Base-by-base conservation (phyloP, 164 flowering plant genomes). In the Berberis vulgaris region DNA sequence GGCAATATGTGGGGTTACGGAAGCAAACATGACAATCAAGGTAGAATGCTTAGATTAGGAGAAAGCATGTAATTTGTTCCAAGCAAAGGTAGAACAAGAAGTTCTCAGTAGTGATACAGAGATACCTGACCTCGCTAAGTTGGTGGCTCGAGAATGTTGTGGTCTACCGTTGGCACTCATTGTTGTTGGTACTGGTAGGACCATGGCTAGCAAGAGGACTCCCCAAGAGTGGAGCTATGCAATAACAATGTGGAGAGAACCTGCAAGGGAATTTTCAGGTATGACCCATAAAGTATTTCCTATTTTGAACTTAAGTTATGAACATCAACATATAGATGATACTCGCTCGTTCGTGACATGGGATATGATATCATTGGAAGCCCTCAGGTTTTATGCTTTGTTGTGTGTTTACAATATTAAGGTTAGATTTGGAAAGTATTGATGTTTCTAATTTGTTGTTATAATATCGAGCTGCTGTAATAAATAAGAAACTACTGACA, bases 161-260 rank as follows among this genome's bases (percentile, higher is more conserved):
- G 65, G 60, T 6, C 59, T 67, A n/a, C 70, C 71, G 12, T 26
- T 68, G 10, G 71, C 71, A 6, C 53, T 67, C 45, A 11, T 56
- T 6, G 41, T 62, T 2, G 13, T 57, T 1, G 26, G 26, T 26
- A 0, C 26, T 26, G 26, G 68, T 61, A 3, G 11, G 40, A 26
- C 4, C 70, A 39, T 52, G 70, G 43, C 65, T 6, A 67, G 26
- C 49, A 61, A 44, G 54, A 61, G 26, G 26, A 26, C 26, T 26
- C 26, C 26, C 26, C 26, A 26, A 26, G 26, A 26, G 26, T 26
- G 26, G 26, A 26, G 26, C 26, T 26, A 26, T 26, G 26, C 26
- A 26, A 26, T 26, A 26, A 26, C 26, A 26, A 26, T 26, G 26
- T 26, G 26, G 26, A 26, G 26, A 26, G 26, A 26, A 26, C 26